Conservation (phyloP, 495 filamentous ascomycete genomes). For the Penicillium steckii region DNA sequence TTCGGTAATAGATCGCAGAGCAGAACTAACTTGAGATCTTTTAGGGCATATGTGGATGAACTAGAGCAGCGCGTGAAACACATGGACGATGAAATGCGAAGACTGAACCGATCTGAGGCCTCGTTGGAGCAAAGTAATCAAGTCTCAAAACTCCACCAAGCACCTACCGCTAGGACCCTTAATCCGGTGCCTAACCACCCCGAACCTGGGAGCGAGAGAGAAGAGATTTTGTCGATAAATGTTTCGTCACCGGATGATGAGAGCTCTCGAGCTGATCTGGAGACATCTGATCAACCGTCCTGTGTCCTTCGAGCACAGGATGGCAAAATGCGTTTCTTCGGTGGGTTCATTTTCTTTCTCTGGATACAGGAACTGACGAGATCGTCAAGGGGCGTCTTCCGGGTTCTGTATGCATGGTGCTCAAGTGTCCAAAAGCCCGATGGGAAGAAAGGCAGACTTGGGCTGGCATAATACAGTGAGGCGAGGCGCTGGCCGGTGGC, state of each 20-base stretch:
- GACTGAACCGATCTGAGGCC: neutral
- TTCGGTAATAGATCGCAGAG: neutral
- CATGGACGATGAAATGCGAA: constrained; percentile 7
- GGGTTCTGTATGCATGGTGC: constrained; percentile 4
- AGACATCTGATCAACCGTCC: constrained; percentile 1
- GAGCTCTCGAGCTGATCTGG: neutral
- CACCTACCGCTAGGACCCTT: neutral
- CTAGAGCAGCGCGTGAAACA: constrained; percentile 4
- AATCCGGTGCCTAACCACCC: neutral
- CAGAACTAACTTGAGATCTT: neutral
- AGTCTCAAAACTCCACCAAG: neutral
- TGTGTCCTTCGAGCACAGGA: constrained; percentile 6
- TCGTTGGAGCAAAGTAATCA: neutral
- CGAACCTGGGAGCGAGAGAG: neutral
- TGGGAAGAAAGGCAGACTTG: neutral
- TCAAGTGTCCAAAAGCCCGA: neutral
- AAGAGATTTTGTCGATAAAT: neutral
- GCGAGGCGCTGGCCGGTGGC: constrained; percentile 1
- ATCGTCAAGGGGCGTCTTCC: constrained; percentile 11
- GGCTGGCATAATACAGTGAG: neutral
- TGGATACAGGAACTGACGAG: neutral
- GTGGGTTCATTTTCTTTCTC: neutral
- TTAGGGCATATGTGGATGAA: constrained; percentile 1
- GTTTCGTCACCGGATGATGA: neutral
- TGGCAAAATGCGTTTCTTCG: constrained; percentile 19